These are phyloP conservation scores for Parsonsia alboflavescens DNA, from an alignment of 257 asterid species.

Conservation along the genomic window DNA sequence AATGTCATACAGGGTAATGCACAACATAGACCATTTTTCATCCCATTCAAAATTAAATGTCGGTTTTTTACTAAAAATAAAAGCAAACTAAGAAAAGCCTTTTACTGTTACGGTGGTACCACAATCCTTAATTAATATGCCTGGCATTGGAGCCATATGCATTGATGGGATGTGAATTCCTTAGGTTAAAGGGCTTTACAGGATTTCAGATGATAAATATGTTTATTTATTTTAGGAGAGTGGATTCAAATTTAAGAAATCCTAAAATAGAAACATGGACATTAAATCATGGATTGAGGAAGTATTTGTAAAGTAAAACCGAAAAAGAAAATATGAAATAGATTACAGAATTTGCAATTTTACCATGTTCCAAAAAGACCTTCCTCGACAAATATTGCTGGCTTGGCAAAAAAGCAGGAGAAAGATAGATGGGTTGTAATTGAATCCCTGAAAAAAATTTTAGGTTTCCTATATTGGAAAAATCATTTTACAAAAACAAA, in stretches of 20 bases:
- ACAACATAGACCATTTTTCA: neutral
- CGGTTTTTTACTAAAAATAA: no score
- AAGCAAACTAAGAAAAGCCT: no score
- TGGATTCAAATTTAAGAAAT: no score
- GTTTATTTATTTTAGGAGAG: no score
- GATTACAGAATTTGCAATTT: conserved; percentile 7
- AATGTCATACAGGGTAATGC: neutral
- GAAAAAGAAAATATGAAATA: conserved; percentile 10
- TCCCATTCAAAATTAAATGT: no score
- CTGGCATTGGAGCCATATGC: no score
- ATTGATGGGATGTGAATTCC: no score
- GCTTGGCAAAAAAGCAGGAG: conserved; percentile 51
- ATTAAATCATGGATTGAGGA: neutral
- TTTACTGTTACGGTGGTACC: no score
- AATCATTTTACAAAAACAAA: conserved; percentile 5
- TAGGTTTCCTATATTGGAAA: neutral
- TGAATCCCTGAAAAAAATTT: conserved; percentile 43
- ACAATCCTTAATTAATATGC: no score
- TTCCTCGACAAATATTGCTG: conserved; percentile 36
- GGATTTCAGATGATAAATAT: no score
- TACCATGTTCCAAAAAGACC: conserved; percentile 50
- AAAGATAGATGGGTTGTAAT: conserved; percentile 42
- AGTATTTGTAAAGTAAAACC: neutral
- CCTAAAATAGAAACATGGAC: no score
- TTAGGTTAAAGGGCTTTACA: no score